These are phyloP conservation scores for Globisporangium carolinianum DNA, from an alignment of 352 stramenopile genomes.

Conservation along the genomic window DNA sequence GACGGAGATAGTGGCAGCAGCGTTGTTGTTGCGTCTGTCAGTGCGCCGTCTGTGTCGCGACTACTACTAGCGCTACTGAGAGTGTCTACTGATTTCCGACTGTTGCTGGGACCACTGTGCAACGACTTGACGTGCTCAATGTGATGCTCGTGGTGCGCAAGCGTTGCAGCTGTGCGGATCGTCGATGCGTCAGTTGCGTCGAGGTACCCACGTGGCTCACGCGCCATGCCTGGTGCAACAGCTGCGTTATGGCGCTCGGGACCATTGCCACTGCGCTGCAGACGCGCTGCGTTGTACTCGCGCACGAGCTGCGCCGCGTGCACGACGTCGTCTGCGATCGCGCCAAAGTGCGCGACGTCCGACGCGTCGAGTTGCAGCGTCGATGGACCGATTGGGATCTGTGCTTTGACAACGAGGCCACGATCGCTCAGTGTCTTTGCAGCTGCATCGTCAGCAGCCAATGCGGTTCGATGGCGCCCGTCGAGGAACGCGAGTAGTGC, in stretches of 20 bases:
- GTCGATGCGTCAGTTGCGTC: slow-evolving; percentile 34
- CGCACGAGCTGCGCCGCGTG: slow-evolving; percentile 52
- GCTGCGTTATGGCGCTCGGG: not conserved
- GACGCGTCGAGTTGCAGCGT: slow-evolving; percentile 34
- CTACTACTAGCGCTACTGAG: not conserved
- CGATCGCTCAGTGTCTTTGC: slow-evolving; percentile 34
- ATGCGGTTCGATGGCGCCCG: slow-evolving; percentile 31
- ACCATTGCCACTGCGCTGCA: slow-evolving; percentile 46
- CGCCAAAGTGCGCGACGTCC: slow-evolving; percentile 39
- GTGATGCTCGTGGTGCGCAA: slow-evolving; percentile 28
- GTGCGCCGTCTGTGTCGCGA: not conserved
- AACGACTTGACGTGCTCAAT: slow-evolving; percentile 38
- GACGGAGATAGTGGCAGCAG: too few species aligned
- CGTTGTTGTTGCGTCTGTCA: not conserved
- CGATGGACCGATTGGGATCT: slow-evolving; percentile 67
- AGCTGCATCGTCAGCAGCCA: slow-evolving; percentile 29
- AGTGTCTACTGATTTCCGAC: not conserved
- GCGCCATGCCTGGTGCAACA: slow-evolving; percentile 16
- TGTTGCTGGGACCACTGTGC: not conserved
- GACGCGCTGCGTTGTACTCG: slow-evolving; percentile 35
- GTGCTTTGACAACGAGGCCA: slow-evolving; percentile 64
- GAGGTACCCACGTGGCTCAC: slow-evolving; percentile 42
- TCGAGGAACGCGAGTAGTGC: slow-evolving; percentile 46
- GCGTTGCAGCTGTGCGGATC: slow-evolving; percentile 45
- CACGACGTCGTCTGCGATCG: slow-evolving; percentile 35